These are phyloP conservation scores for Ophiostoma sp. DNA, from an alignment of 2,329 filamentous ascomycete genomes.

Conservation along the genomic window DNA sequence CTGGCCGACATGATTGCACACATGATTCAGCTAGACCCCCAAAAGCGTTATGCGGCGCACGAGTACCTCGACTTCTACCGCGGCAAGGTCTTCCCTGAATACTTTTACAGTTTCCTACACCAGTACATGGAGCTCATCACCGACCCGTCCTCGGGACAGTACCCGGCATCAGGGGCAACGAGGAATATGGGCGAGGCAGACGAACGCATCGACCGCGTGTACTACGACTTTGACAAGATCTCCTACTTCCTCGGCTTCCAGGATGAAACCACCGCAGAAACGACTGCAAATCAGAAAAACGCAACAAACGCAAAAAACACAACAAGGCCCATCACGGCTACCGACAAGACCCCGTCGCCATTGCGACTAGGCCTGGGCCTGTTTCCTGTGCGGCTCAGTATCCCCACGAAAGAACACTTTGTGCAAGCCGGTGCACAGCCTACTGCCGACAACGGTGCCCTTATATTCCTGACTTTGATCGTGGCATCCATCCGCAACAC, in stretches of 20 bases:
- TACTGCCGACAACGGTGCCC: constrained; percentile 75
- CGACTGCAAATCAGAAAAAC: background rate
- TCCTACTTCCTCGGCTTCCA: constrained; percentile 84
- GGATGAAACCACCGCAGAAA: constrained; percentile 32
- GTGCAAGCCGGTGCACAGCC: constrained; percentile 56
- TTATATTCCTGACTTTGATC: constrained; percentile 86
- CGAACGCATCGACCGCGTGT: constrained; percentile 88
- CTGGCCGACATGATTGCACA: constrained; percentile 84
- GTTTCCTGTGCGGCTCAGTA: constrained; percentile 78
- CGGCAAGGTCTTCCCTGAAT: constrained; percentile 85
- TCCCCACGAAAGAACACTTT: constrained; percentile 76
- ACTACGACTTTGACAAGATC: constrained; percentile 95
- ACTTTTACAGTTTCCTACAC: constrained; percentile 96
- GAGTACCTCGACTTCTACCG: constrained; percentile 93
- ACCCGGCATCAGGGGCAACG: constrained; percentile 59
- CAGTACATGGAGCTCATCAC: constrained; percentile 97
- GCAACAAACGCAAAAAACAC: background rate
- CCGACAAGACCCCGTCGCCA: constrained; percentile 27
- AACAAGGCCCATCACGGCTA: constrained; percentile 26
- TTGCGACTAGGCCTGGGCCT: constrained; percentile 53
- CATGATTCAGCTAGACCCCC: constrained; percentile 93
- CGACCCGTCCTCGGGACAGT: constrained; percentile 76
- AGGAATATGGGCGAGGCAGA: constrained; percentile 81
- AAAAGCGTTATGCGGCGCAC: constrained; percentile 86
- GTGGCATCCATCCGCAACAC: constrained; percentile 87